Percentiles rank a stretch among this genome's conserved stretches.
Evolutionary conservation across 2,329 filamentous ascomycete genomes (phyloP).

Genomic region (Boeremia lycopersici): DNA sequence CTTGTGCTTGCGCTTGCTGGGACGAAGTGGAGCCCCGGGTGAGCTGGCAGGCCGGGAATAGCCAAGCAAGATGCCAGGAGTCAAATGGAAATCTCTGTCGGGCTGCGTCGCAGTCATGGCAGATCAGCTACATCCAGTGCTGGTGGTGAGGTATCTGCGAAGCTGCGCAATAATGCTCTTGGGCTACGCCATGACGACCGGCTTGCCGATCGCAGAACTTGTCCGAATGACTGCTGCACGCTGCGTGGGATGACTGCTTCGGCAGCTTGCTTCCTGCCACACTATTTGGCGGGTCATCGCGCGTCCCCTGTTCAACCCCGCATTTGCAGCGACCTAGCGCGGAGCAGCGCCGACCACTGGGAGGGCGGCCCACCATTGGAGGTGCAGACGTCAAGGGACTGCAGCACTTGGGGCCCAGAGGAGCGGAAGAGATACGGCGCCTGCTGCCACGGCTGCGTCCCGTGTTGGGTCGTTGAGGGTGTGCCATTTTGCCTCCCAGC

Average conservation of each 20-base stretch:
- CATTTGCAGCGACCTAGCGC: constrained; percentile 14
- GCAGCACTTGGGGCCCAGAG: constrained; percentile 22
- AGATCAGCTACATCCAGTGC: constrained; percentile 6
- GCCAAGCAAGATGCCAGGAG: constrained; percentile 5
- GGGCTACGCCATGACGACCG: constrained; percentile 29
- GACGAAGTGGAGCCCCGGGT: constrained; percentile 11
- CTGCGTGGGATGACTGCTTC: constrained; percentile 26
- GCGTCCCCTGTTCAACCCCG: constrained; percentile 5
- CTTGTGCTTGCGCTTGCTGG: constrained; percentile 5
- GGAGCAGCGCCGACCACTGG: constrained; percentile 22
- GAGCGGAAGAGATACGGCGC: constrained; percentile 22
- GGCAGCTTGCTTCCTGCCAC: constrained; percentile 16
- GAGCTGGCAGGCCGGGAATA: constrained; percentile 13
- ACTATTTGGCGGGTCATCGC: constrained; percentile 4
- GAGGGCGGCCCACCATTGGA: constrained; percentile 13
- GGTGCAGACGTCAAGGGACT: constrained; percentile 20
- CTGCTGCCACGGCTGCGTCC: constrained; percentile 20
- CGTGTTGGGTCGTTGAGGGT: constrained; percentile 21
- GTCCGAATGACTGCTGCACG: constrained; percentile 23
- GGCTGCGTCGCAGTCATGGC: constrained; percentile 5
- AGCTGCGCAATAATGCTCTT: constrained; percentile 6
- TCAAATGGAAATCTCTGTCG: constrained; percentile 12
- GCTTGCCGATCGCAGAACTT: constrained; percentile 14
- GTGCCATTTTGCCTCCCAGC: constrained; percentile 18
- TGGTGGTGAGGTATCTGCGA: constrained; percentile 8